Base-by-base conservation (phyloP, 2,329 filamentous ascomycete genomes). In the Biscogniauxia marginata region DNA sequence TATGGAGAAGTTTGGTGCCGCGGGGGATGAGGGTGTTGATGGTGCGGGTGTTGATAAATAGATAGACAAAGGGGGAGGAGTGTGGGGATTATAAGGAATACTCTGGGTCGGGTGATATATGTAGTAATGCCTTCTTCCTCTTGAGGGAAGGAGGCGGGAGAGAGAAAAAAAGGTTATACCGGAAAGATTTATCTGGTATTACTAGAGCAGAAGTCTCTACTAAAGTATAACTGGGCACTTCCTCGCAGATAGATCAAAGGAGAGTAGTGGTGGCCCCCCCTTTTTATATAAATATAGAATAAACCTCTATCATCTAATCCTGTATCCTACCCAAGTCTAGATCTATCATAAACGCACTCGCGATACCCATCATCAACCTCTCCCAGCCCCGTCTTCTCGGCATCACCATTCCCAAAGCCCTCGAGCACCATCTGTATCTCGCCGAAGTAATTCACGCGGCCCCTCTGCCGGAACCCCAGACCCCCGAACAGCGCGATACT, bases 361-460 rank as follows among this genome's bases (percentile, higher is more conserved):
- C 24, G 25, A 56, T 63, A 65, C 11, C 21, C 58, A 19, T 46
- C 50, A 8, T 46, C 50, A 8, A 8, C 44, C 34, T 44, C 30
- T 9, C 22, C 13, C 43, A n/a, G 23, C 19, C 16, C 44, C n/a
- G n/a, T n/a, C 1, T 48, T 44, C 2, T 49, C 18, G 13, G 19
- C 50, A 16, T 53, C 39, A 1, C 48, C 49, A 39, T 23, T 44
- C 13, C 58, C 53, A 8, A 75, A 63, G 7, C 67, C 65, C 5
- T 62, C 57, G 43, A 82, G 67, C 7, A 79, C 74, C 71, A 85
- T 70, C 57, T 77, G 75, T n/a, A 85, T 68, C 71, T 86, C 83
- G 0, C 81, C 82, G 72, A 86, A 85, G 63, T 85, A 85, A 63
- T 85, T 83, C 51, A 80, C 78, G 2, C 67, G 74, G 0, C 81